Conservation (phyloP, 345 rosid genomes). For the Mallotus nudiflorus region DNA sequence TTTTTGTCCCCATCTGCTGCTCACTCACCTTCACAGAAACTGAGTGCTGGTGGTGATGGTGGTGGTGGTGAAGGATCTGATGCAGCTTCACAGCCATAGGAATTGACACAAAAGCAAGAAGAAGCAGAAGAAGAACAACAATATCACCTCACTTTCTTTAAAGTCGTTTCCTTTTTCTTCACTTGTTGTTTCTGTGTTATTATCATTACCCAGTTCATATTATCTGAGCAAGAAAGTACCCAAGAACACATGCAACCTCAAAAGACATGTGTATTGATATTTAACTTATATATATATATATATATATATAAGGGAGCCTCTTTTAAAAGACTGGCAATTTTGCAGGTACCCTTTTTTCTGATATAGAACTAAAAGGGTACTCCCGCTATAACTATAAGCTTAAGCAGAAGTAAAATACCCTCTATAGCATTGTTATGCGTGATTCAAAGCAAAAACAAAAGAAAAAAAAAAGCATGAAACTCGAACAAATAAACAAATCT, state of each 20-base stretch:
- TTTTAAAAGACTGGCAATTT: conserved; percentile 17
- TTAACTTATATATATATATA: too few species aligned
- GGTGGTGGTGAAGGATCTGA: conserved; percentile 34
- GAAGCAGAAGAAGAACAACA: neutral
- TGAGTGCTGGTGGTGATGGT: conserved; percentile 37
- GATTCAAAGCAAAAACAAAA: conserved; percentile 28
- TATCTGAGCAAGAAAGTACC: conserved; percentile 42
- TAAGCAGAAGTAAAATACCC: conserved; percentile 32
- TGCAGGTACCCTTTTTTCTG: conserved; percentile 25
- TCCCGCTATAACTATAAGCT: conserved; percentile 4
- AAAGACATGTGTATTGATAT: conserved; percentile 1
- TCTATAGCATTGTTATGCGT: conserved; percentile 50
- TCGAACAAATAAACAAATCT: conserved; percentile 18
- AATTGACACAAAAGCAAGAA: conserved; percentile 1
- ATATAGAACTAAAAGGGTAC: conserved; percentile 27
- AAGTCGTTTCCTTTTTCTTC: conserved; percentile 14
- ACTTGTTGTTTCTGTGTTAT: too few species aligned
- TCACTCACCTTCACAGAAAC: conserved; percentile 65
- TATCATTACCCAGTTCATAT: conserved; percentile 59
- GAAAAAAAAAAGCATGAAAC: neutral
- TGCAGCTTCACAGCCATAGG: conserved; percentile 65
- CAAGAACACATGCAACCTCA: conserved; percentile 27
- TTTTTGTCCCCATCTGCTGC: conserved; percentile 53
- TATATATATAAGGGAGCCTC: conserved; percentile 2
- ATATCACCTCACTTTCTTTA: conserved; percentile 13